phyloP scores from a whole-genome alignment of 208 protist species.

The Herpetomonas samuelpessoai region DNA sequence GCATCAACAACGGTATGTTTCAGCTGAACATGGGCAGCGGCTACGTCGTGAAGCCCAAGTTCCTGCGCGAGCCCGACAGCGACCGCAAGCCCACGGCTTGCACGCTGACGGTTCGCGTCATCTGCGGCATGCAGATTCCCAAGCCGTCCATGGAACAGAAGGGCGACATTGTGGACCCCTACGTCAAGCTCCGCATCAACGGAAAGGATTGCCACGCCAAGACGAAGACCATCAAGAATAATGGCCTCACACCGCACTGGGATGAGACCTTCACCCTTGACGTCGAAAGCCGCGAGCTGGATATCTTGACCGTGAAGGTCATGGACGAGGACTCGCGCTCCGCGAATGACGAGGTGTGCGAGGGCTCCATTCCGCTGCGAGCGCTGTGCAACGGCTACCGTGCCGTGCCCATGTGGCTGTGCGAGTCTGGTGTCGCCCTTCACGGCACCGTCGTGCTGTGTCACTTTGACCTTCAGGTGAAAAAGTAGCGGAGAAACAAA shows the following conservation, averaged over 20 bases:
- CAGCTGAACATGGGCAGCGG: conserved; percentile 83
- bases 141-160: conserved; percentile 50
- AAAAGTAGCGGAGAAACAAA: no score
- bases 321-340: conserved; percentile 48
- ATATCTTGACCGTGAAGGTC: conserved; percentile 44
- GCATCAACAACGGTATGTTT: conserved; percentile 85
- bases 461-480: conserved; percentile 39
- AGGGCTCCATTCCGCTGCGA: conserved; percentile 34
- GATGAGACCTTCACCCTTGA: conserved; percentile 44
- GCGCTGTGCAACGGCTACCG: conserved; percentile 41
- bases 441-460: conserved; percentile 35
- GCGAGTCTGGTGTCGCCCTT: conserved; percentile 32
- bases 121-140: conserved; percentile 64
- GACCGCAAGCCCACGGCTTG: conserved; percentile 16
- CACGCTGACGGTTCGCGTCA: conserved; percentile 36
- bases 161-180: conserved; percentile 75
- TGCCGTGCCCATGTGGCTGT: conserved; percentile 52
- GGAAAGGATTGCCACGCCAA: conserved; percentile 22
- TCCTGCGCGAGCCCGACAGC: conserved; percentile 22
- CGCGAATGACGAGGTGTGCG: conserved; percentile 41
- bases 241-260: conserved; percentile 72
- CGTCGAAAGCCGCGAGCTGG: conserved; percentile 40
- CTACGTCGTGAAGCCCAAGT: conserved; percentile 89
- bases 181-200: conserved; percentile 58
- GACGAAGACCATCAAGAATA: conserved; percentile 58